phyloP scores from a whole-genome alignment of 495 filamentous ascomycete species.

The Hyaloscypha hepaticicola region DNA sequence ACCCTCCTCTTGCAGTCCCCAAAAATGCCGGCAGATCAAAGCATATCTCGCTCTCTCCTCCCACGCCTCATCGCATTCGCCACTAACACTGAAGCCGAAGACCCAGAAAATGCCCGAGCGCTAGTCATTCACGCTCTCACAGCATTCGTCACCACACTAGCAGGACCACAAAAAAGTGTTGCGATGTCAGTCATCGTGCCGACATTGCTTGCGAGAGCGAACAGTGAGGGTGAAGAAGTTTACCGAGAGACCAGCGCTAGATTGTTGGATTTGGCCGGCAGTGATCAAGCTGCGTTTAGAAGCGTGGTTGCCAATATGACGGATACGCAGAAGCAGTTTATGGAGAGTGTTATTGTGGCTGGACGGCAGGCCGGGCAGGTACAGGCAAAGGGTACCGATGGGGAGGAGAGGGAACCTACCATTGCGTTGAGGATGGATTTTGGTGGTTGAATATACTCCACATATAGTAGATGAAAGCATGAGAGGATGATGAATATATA shows the following conservation, averaged over 20 bases:
- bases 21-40: constrained; percentile 66
- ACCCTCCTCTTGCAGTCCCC: constrained; percentile 68
- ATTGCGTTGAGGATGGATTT: constrained; percentile 97
- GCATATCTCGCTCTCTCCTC: constrained; percentile 69
- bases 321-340: constrained; percentile 65
- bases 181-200: constrained; percentile 76
- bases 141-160: constrained; percentile 58
- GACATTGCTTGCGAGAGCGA: constrained; percentile 71
- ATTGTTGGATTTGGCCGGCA: constrained; percentile 77
- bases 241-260: constrained; percentile 71
- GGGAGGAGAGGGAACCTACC: constrained; percentile 63
- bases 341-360: constrained; percentile 79
- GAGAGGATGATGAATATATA: not conserved
- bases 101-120: constrained; percentile 69
- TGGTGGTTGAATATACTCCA: constrained; percentile 38
- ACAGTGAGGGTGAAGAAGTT: constrained; percentile 46
- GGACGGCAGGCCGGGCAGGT: constrained; percentile 40
- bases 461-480: not conserved
- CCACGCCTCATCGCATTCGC: constrained; percentile 77
- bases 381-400: constrained; percentile 38
- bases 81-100: constrained; percentile 60
- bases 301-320: constrained; percentile 71
- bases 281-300: constrained; percentile 71
- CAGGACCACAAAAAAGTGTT: constrained; percentile 51
- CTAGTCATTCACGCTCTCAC: constrained; percentile 72